These are phyloP conservation scores for Trichoderma asperelloides DNA, from an alignment of 495 filamentous ascomycete genomes.

Conservation along the genomic window DNA sequence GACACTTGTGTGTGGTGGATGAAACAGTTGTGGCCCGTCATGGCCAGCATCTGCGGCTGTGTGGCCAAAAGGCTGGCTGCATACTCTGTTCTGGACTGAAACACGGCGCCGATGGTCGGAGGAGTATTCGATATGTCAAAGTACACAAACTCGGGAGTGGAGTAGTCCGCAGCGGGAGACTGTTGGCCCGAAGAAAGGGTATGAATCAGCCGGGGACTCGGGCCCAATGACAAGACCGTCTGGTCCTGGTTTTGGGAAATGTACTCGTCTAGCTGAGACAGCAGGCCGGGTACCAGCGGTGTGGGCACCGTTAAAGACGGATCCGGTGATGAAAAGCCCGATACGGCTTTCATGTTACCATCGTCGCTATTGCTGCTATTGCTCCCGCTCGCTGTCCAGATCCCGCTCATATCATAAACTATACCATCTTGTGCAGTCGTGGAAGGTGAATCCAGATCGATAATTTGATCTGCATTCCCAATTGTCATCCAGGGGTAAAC, in stretches of 20 bases:
- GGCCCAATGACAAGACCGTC: background rate
- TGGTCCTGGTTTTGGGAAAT: background rate
- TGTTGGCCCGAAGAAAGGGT: background rate
- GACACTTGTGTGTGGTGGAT: background rate
- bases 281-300: background rate
- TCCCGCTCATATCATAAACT: background rate
- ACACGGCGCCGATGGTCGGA: background rate
- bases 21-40: slow-evolving; percentile 2
- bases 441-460: background rate
- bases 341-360: background rate
- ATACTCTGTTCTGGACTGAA: background rate
- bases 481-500: background rate
- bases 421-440: background rate
- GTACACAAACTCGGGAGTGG: background rate
- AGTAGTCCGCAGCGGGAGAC: background rate
- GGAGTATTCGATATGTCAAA: background rate
- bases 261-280: background rate
- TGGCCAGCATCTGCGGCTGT: background rate
- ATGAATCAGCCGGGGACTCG: background rate
- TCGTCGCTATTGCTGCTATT: background rate
- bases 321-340: background rate
- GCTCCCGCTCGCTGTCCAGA: background rate
- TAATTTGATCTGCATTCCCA: background rate
- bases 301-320: background rate
- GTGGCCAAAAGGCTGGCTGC: background rate